Evolutionary conservation across 2,329 filamentous ascomycete genomes (phyloP), one percentile per base, ranked within the genome.

Genomic region (Fusarium liriodendri): DNA sequence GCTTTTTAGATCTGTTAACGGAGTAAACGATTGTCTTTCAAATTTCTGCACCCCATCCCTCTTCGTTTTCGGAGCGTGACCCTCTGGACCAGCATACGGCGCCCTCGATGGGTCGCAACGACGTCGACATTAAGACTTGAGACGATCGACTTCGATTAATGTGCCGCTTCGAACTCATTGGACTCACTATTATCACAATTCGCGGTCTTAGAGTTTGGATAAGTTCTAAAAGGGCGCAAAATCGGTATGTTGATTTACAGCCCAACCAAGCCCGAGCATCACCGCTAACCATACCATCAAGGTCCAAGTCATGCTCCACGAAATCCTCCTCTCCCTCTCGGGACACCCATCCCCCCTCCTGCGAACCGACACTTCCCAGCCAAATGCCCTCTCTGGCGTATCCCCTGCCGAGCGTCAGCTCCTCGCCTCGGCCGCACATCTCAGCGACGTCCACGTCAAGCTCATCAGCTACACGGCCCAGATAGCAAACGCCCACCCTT

Each of bases 291-390:
- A 50, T 58, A 62, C 40, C 11, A 13, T 22, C 60, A 62, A 77
- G 72, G 62, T 62, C 69, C 10, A 72, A 72, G 57, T 76, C 76
- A 99, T 99, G 97, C 94, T 99, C 83, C 97, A 98, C 90, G 97
- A 99, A 88, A 95, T 99, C 86, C 91, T 98, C 84, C 92, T 99
- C 84, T 96, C 95, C 83, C 92, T 98, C 84, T 97, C 95, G 79
- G 96, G 97, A 76, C 94, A 98, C 85, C 93, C 94, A 74, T 98
- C 96, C 74, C 93, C 95, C 76, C 90, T 98, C 80, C 93, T 98
- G 85, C 89, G 89, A 82, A 81, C 85, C 77, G 81, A 86, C 77
- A 79, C 83, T 78, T 83, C 86, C 77, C 86, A 85, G 74, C 81
- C 85, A 79, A 83, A 84, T 77, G 81, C 86, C 62, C 78, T 84